Evolutionary conservation across 176 grass and related monocot species (phyloP).

Genomic region (Avena atlantica): DNA sequence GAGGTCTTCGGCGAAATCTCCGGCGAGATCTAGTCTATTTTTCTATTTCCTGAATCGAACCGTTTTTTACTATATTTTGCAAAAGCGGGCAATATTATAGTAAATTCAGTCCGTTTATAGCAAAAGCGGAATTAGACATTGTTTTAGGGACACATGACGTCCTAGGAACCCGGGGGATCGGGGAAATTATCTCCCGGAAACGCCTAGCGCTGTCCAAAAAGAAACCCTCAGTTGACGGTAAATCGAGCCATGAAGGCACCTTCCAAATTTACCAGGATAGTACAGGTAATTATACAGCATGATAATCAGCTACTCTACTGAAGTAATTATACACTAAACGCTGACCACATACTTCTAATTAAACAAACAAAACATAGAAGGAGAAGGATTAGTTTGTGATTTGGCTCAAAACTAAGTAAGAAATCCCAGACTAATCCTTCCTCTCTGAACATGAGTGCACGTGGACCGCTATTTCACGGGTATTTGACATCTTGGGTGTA

Average conservation of each 20-base stretch:
- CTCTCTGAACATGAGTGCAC: background rate
- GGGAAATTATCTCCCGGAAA: too few relatives aligned
- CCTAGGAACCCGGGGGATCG: too few relatives aligned
- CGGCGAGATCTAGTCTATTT: too few relatives aligned
- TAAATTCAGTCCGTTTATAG: too few relatives aligned
- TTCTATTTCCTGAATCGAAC: too few relatives aligned
- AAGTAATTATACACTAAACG: constrained; percentile 3
- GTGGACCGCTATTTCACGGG: constrained; percentile 13
- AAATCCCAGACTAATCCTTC: constrained; percentile 37
- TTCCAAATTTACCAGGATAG: background rate
- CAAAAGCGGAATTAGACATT: too few relatives aligned
- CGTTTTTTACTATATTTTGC: too few relatives aligned
- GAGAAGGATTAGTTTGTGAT: constrained; percentile 23
- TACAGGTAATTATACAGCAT: background rate
- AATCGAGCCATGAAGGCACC: background rate
- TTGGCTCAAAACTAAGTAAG: background rate
- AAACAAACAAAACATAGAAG: background rate
- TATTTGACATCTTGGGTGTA: constrained; percentile 56
- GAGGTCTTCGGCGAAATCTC: too few relatives aligned
- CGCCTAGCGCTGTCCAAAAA: too few relatives aligned
- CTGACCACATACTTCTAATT: background rate
- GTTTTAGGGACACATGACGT: too few relatives aligned
- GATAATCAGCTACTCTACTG: background rate
- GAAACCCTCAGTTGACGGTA: background rate
- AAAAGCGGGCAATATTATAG: too few relatives aligned